A percentile compares a stretch with the other conserved stretches of the same genome.
phyloP scores from a whole-genome alignment of 176 grass and related monocot genomes.

The Aegilops bicornis region DNA sequence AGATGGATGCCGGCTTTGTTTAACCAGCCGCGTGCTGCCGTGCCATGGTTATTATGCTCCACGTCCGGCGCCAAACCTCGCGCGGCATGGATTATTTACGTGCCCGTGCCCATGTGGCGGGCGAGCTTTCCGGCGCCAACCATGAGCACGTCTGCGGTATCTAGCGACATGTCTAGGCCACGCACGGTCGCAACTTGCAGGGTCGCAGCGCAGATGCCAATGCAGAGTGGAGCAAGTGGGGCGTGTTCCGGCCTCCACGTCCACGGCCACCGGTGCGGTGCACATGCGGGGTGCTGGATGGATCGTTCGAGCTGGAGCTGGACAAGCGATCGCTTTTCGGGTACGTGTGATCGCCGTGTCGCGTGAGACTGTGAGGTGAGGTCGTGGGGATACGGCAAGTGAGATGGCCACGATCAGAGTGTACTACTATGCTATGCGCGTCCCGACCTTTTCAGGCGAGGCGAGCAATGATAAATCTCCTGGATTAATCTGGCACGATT shows the following conservation, averaged over 20 bases:
- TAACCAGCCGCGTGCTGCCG: neutral
- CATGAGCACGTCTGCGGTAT: neutral
- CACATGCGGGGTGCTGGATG: neutral
- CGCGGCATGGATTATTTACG: conserved; percentile 10
- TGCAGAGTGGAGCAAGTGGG: neutral
- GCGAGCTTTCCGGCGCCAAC: neutral
- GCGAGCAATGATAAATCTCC: neutral
- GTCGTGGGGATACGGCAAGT: neutral
- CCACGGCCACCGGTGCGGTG: conserved; percentile 3
- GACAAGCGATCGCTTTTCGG: conserved; percentile 33
- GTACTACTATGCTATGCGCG: neutral
- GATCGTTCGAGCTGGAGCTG: neutral
- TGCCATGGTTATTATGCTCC: neutral
- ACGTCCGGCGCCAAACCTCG: neutral
- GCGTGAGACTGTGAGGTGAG: neutral
- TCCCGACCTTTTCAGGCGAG: neutral
- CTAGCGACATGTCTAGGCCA: neutral
- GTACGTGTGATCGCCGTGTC: neutral
- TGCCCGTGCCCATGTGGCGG: neutral
- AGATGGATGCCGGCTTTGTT: neutral
- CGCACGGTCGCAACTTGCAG: neutral
- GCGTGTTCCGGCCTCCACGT: neutral
- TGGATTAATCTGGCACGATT: neutral
- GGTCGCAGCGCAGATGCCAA: neutral
- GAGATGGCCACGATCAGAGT: neutral